phyloP scores from a whole-genome alignment of 1,139 yeast species.

The Blastobotrys raffinosifermentans region DNA sequence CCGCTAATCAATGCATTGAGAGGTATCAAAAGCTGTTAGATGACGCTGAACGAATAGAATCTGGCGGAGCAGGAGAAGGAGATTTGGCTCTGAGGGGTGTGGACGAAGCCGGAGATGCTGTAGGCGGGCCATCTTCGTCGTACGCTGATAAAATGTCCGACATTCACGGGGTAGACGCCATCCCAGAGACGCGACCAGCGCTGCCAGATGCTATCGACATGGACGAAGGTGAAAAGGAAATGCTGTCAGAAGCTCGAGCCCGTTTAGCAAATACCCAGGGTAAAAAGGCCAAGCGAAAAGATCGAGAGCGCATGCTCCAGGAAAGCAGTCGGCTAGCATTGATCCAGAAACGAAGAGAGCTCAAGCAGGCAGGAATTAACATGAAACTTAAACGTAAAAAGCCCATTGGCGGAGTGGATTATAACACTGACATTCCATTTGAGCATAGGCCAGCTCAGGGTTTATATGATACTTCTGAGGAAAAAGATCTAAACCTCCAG shows the following conservation, averaged over 20 bases:
- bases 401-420: conserved; percentile 57
- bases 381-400: conserved; percentile 49
- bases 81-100: conserved; percentile 43
- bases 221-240: conserved; percentile 86
- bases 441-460: conserved; percentile 71
- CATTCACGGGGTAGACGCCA: conserved; percentile 56
- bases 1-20: conserved; percentile 86
- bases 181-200: conserved; percentile 80
- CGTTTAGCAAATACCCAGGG: conserved; percentile 91
- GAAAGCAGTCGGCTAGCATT: conserved; percentile 71
- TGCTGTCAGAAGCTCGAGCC: conserved; percentile 91
- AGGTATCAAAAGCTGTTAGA: conserved; percentile 74
- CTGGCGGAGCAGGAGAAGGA: conserved; percentile 25
- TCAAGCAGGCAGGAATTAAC: conserved; percentile 79
- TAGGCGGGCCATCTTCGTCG: conserved; percentile 23
- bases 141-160: conserved; percentile 19
- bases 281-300: conserved; percentile 87
- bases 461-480: conserved; percentile 60
- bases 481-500: conserved; percentile 39
- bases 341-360: conserved; percentile 75
- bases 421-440: conserved; percentile 76
- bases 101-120: conserved; percentile 47
- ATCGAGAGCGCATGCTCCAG: conserved; percentile 73
- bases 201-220: conserved; percentile 71
- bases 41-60: conserved; percentile 38